Percentiles rank a stretch among this genome's conserved stretches.
These are phyloP conservation scores for Cylindrotheca fusiformis DNA, from an alignment of 108 stramenopile species.

Conservation along the genomic window DNA sequence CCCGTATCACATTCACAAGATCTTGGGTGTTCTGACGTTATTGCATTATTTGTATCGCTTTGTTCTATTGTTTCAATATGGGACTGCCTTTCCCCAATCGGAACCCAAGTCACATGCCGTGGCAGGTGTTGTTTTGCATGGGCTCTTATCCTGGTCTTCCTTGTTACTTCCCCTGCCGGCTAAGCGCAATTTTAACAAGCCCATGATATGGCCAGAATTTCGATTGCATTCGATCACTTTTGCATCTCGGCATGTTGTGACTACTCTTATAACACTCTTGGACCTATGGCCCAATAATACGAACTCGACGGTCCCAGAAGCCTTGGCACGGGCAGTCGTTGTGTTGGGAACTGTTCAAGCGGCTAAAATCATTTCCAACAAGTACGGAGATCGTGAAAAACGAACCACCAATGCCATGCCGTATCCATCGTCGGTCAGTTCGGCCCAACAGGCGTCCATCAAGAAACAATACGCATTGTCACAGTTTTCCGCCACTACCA, in stretches of 20 bases:
- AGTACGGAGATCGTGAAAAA: constrained; percentile 9
- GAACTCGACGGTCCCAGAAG: background rate
- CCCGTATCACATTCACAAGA: constrained; percentile 63
- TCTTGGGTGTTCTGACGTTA: constrained; percentile 47
- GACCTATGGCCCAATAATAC: constrained; percentile 21
- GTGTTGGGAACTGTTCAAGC: constrained; percentile 10
- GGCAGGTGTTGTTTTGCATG: constrained; percentile 54
- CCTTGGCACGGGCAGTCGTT: constrained; percentile 7
- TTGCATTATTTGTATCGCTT: constrained; percentile 49
- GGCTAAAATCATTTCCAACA: constrained; percentile 9
- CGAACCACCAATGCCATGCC: constrained; percentile 28
- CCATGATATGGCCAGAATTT: constrained; percentile 76
- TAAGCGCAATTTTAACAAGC: constrained; percentile 55
- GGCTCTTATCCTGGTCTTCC: constrained; percentile 41
- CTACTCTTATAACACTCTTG: constrained; percentile 28
- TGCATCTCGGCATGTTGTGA: constrained; percentile 40
- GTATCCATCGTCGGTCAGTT: background rate
- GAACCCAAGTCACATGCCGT: background rate
- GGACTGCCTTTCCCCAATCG: constrained; percentile 13
- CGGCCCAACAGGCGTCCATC: background rate
- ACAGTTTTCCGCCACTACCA: background rate
- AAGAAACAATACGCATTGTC: background rate
- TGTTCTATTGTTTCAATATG: constrained; percentile 48
- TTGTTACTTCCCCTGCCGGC: constrained; percentile 63
- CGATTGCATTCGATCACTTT: constrained; percentile 59